Conservation (phyloP, 306 rosid species). For the Prunus persica region DNA sequence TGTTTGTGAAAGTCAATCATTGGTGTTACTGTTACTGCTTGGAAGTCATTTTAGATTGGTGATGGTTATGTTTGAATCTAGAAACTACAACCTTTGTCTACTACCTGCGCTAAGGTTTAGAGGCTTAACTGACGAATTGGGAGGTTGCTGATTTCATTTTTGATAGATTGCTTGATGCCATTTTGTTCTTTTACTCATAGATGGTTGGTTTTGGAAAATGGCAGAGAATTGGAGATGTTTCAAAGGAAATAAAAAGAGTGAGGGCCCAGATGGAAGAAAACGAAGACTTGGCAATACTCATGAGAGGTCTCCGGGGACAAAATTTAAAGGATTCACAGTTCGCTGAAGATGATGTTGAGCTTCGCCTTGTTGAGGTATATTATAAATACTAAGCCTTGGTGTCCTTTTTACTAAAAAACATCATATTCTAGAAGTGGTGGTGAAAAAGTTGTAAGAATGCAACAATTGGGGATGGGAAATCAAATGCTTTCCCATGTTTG, state of each 20-base stretch:
- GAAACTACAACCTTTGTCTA: not conserved
- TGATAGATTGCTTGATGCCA: not conserved
- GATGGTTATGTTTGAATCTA: not conserved
- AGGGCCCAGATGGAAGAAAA: slow-evolving; percentile 97
- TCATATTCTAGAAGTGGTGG: not conserved
- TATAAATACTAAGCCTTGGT: not conserved
- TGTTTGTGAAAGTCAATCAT: not conserved
- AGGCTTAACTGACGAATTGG: not conserved
- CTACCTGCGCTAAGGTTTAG: not conserved
- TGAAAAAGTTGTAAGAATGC: not conserved
- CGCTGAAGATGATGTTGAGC: slow-evolving; percentile 78
- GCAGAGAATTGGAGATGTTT: slow-evolving; percentile 91
- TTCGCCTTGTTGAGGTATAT: slow-evolving; percentile 90
- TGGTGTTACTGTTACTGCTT: not conserved
- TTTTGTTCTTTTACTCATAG: not conserved
- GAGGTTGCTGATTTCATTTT: not conserved
- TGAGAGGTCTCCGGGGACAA: slow-evolving; percentile 95
- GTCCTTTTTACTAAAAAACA: not conserved
- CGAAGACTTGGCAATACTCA: slow-evolving; percentile 81
- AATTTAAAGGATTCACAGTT: slow-evolving; percentile 75
- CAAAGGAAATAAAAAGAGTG: slow-evolving; percentile 87
- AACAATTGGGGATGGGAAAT: not conserved
- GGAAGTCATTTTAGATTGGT: not conserved
- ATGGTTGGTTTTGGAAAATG: slow-evolving; percentile 17
- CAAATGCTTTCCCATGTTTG: no score